Base-by-base conservation (phyloP, 495 filamentous ascomycete species). In the Aspergillus kassunensis region DNA sequence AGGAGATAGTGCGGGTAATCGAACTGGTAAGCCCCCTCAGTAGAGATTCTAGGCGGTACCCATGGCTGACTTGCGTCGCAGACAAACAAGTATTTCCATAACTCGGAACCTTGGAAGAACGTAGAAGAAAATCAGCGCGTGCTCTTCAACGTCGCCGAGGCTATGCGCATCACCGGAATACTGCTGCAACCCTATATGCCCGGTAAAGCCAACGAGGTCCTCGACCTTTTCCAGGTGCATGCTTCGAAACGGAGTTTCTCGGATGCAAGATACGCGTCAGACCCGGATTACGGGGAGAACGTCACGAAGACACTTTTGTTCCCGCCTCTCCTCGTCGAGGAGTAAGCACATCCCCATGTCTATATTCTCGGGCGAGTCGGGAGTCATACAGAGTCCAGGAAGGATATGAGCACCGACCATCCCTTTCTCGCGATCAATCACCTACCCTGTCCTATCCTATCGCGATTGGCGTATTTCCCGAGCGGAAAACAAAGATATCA, bases 111-210 rank as follows among this genome's bases (percentile, higher is more conserved):
- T 5, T 89, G 86, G 87, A 47, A 73, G 39, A 57, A 61, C 21
- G 44, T 78, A 8, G 62, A 61, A 44, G 60, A 79, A 20, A 53
- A 74, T 12, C 69, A 80, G 51, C 64, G 72, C 48, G 73, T 78
- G 34, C 69, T 98, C 35, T 96, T 80, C 63, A 74, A 87, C 29
- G 74, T 77, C 44, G 81, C 83, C 2, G 93, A 98, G 64, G 80
- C 84, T n/a, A 63, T 97, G 35, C 85, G 93, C 18, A 80, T 97
- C 29, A 68, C 72, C 3, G 90, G 85, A 8, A 96, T 97, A 49
- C 71, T 97, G 30, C 71, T 98, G 24, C 92, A 96, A 66, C 91
- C 93, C 3, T 91, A 87, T 61, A 91, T 97, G 78, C 93, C 93
- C 3, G 75, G 67, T n/a, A 96, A 92, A 66, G 77, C 88, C 39